phyloP scores from a whole-genome alignment of 768 basidiomycete genomes.

The Mycena vitilis region DNA sequence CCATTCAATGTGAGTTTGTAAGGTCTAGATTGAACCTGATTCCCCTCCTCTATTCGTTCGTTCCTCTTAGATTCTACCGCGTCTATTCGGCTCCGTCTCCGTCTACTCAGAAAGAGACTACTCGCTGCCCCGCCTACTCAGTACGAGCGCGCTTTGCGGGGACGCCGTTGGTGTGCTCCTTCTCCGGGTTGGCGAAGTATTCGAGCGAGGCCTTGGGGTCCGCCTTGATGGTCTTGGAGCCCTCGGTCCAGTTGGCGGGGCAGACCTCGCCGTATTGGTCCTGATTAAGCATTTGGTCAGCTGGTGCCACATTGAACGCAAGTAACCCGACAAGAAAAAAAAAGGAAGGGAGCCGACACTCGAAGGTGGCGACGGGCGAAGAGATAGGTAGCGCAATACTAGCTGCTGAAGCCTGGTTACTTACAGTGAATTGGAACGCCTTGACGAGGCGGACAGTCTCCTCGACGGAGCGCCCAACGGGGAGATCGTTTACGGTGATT shows the following conservation, averaged over 20 bases:
- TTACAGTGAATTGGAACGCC: conserved; percentile 93
- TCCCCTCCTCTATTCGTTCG: neutral
- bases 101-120: too few species aligned
- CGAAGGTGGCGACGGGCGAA: conserved; percentile 8
- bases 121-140: conserved; percentile 36
- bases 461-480: conserved; percentile 95
- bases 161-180: conserved; percentile 17
- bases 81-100: neutral
- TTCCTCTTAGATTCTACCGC: neutral
- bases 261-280: conserved; percentile 94
- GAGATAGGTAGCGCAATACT: too few species aligned
- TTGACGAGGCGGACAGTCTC: conserved; percentile 92
- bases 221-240: conserved; percentile 84
- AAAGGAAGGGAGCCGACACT: too few species aligned
- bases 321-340: neutral
- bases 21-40: neutral
- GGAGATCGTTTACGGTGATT: conserved; percentile 92
- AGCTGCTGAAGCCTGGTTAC: too few species aligned
- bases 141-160: conserved; percentile 33
- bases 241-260: conserved; percentile 91
- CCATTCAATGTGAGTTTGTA: conserved; percentile 3
- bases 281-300: conserved; percentile 48
- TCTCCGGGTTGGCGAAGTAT: conserved; percentile 62
- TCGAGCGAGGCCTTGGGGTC: conserved; percentile 79
- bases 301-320: neutral